These are phyloP conservation scores for Podosphaera aphanis DNA, from an alignment of 2,329 filamentous ascomycete species.

Conservation along the genomic window DNA sequence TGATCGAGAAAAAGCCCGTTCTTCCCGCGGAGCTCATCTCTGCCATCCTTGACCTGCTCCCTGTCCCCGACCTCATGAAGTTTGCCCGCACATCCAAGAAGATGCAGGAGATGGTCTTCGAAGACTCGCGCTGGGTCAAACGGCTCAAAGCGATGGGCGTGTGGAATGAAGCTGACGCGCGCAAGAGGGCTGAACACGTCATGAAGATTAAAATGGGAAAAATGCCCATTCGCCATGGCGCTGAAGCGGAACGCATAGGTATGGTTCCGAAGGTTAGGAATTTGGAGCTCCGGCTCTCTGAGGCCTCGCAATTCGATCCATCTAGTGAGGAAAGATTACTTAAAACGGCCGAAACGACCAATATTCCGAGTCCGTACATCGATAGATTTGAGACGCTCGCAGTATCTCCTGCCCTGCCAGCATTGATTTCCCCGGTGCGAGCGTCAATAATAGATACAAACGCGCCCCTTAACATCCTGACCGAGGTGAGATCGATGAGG, in stretches of 20 bases:
- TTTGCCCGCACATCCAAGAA: conserved; percentile 68
- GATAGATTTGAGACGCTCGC: conserved; percentile 67
- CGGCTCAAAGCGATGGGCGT: conserved; percentile 66
- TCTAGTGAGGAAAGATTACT: too few species aligned
- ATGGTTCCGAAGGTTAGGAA: conserved; percentile 6
- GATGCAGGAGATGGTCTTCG: conserved; percentile 95
- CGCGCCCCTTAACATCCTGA: conserved; percentile 44
- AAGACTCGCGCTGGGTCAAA: conserved; percentile 86
- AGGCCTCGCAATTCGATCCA: too few species aligned
- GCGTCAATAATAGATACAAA: conserved; percentile 32
- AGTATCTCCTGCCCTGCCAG: conserved; percentile 21
- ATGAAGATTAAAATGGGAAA: conserved; percentile 37
- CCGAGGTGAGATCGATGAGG: conserved; percentile 50
- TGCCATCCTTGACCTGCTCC: conserved; percentile 70
- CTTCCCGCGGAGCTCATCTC: conserved; percentile 80
- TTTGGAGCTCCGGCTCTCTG: too few species aligned
- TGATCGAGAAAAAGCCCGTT: conserved; percentile 53
- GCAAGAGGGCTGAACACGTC: conserved; percentile 54
- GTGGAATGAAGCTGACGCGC: conserved; percentile 77
- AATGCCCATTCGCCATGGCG: conserved; percentile 19
- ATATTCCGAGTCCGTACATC: conserved; percentile 16
- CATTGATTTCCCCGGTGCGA: conserved; percentile 11
- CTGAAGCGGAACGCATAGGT: conserved; percentile 14
- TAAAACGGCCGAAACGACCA: conserved; percentile 9
- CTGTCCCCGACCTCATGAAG: conserved; percentile 60